These are phyloP conservation scores for Boletus coccyginus DNA, from an alignment of 768 basidiomycete species.

Conservation along the genomic window DNA sequence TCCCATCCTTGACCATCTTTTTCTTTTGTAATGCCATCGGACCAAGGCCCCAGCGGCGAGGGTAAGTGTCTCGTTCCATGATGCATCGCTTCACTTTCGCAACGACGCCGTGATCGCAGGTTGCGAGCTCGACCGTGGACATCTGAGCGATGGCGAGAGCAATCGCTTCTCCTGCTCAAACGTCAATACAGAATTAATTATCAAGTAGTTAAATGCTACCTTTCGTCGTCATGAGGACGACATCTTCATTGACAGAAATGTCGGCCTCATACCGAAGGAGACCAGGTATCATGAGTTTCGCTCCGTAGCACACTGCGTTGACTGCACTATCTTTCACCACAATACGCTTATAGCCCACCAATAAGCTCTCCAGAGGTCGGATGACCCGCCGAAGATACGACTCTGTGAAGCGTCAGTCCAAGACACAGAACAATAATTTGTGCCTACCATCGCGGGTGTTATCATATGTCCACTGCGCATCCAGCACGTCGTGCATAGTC, in stretches of 20 bases:
- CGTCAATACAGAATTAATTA: neutral
- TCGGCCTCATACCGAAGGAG: slow-evolving; percentile 94
- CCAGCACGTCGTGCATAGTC: slow-evolving; percentile 99
- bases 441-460: slow-evolving; percentile 89
- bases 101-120: slow-evolving; percentile 97
- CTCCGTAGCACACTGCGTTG: slow-evolving; percentile 98
- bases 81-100: slow-evolving; percentile 99
- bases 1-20: slow-evolving; percentile 97
- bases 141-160: slow-evolving; percentile 95
- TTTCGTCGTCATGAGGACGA: slow-evolving; percentile 99
- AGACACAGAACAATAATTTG: slow-evolving; percentile 4
- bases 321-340: slow-evolving; percentile 99
- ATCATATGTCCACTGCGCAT: slow-evolving; percentile 98
- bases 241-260: slow-evolving; percentile 92
- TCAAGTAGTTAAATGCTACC: slow-evolving; percentile 41
- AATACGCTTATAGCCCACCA: slow-evolving; percentile 96
- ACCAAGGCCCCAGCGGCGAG: slow-evolving; percentile 97
- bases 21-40: slow-evolving; percentile 97
- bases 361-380: slow-evolving; percentile 88
- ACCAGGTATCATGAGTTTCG: slow-evolving; percentile 99
- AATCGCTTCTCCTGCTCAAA: slow-evolving; percentile 75
- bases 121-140: slow-evolving; percentile 97
- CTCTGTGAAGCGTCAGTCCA: slow-evolving; percentile 48
- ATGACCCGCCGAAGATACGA: slow-evolving; percentile 95
- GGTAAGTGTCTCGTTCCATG: slow-evolving; percentile 99